Evolutionary conservation across 352 stramenopile species (phyloP).

Genomic region (Phytophthora sp.): DNA sequence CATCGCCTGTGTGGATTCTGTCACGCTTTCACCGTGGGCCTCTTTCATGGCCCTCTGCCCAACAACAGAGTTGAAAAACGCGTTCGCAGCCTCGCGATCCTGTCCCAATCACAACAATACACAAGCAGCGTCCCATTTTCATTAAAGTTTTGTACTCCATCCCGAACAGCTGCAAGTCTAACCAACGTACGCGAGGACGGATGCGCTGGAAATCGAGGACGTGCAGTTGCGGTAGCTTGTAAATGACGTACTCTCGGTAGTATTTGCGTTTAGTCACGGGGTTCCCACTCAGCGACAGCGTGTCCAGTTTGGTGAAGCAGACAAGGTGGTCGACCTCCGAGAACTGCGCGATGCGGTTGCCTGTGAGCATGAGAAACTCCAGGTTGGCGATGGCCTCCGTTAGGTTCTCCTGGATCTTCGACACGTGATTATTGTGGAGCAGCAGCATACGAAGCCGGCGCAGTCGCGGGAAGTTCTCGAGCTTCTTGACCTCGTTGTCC

Average conservation of each 20-base stretch:
- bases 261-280: conserved; percentile 90
- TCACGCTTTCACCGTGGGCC: conserved; percentile 44
- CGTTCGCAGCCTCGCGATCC: conserved; percentile 77
- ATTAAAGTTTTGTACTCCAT: too few species aligned
- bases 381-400: conserved; percentile 83
- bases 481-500: conserved; percentile 95
- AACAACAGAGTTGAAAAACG: conserved; percentile 80
- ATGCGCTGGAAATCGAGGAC: conserved; percentile 90
- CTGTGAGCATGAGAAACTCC: conserved; percentile 91
- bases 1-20: conserved; percentile 54
- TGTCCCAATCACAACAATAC: conserved; percentile 28
- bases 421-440: conserved; percentile 93
- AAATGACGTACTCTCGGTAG: conserved; percentile 93
- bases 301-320: conserved; percentile 86
- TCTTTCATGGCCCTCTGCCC: conserved; percentile 73
- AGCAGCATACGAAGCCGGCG: conserved; percentile 91
- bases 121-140: too few species aligned
- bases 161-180: too few species aligned
- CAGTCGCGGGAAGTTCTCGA: conserved; percentile 94
- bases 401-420: conserved; percentile 82
- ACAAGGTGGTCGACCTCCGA: conserved; percentile 85
- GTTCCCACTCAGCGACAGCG: conserved; percentile 87
- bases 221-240: conserved; percentile 87
- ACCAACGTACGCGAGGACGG: conserved; percentile 62
- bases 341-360: conserved; percentile 86